A percentile compares a stretch with the other conserved stretches of the same genome.
Conservation (phyloP, 257 asterid genomes). For the Nicotiana paniculata region DNA sequence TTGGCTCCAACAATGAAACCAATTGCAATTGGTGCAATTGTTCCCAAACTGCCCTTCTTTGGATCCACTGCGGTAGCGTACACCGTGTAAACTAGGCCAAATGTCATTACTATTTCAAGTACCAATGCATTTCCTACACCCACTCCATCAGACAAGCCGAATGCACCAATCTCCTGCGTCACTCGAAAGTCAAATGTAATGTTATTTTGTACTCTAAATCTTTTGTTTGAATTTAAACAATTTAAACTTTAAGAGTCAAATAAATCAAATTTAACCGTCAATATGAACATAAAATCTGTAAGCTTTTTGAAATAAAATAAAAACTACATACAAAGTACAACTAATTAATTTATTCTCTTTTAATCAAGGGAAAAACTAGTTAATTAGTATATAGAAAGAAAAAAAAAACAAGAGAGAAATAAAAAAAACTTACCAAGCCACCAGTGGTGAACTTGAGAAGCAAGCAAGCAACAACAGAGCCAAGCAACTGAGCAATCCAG, state of each 20-base stretch:
- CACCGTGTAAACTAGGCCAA: conserved; percentile 43
- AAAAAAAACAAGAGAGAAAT: not conserved
- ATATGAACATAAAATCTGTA: too few relatives aligned
- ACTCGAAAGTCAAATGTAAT: not conserved
- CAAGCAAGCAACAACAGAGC: conserved; percentile 26
- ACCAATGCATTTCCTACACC: conserved; percentile 26
- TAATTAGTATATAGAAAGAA: not conserved
- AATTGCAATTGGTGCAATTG: conserved; percentile 41
- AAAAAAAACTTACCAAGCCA: conserved; percentile 20
- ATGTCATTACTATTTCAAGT: conserved; percentile 41
- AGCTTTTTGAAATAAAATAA: too few relatives aligned
- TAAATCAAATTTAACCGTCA: too few relatives aligned
- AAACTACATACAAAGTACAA: too few relatives aligned
- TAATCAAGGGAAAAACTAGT: too few relatives aligned
- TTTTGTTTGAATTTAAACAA: too few relatives aligned
- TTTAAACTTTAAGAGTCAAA: too few relatives aligned
- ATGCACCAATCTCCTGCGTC: conserved; percentile 25
- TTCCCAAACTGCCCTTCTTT: conserved; percentile 39
- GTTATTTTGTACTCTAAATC: too few relatives aligned
- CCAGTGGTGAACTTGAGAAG: conserved; percentile 32
- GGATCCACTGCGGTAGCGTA: conserved; percentile 53
- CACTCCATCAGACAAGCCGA: conserved; percentile 33
- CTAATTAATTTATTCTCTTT: too few relatives aligned
- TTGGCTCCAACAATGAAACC: conserved; percentile 53
- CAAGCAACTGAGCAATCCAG: conserved; percentile 39